Base-by-base conservation (phyloP, 352 stramenopile species). In the Globisporangium apiculatum region DNA sequence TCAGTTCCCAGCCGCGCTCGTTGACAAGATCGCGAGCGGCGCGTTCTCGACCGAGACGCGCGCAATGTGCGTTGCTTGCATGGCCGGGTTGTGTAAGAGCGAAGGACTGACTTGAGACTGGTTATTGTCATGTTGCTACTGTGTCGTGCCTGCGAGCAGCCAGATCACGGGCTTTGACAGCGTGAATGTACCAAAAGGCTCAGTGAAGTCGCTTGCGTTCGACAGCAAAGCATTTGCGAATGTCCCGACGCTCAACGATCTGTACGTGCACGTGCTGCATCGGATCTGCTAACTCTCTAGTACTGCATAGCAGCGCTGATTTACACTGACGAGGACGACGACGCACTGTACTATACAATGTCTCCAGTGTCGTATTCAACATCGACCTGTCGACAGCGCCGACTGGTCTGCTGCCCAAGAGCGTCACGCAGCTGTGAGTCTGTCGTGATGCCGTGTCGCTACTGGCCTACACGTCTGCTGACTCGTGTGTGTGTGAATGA, bases 91-190 rank as follows among this genome's bases (percentile, higher is more conserved):
- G 18, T 24, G 18, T 24, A 24, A 24, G 18, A 24, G 18, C 18
- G 18, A 24, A 24, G 18, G 18, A 24, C 18, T 24, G 18, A 24
- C 18, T 24, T 24, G 18, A 24, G 18, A 24, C 18, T 1, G 1
- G 1, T 24, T 24, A 1, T 1, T 24, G 18, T 24, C 17, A 14
- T 10, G 40, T 5, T 48, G 18, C 17, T 58, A 24, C 18, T 24
- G 18, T 24, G 18, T 24, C 18, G 18, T 24, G 11, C 40, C 40
- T 11, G 11, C 40, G 11, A 43, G 48, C 36, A 89, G 79, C 52
- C 82, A 91, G 64, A 82, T 91, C 60, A 87, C 79, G 49, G 82
- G 82, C 2, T 89, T 84, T 59, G 76, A 86, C 51, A 68, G 62
- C 35, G 66, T 63, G 0, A 64, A 73, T 24, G 67, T 87, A 46